Base-by-base conservation (phyloP, 306 rosid species). In the Cicer arietinum region DNA sequence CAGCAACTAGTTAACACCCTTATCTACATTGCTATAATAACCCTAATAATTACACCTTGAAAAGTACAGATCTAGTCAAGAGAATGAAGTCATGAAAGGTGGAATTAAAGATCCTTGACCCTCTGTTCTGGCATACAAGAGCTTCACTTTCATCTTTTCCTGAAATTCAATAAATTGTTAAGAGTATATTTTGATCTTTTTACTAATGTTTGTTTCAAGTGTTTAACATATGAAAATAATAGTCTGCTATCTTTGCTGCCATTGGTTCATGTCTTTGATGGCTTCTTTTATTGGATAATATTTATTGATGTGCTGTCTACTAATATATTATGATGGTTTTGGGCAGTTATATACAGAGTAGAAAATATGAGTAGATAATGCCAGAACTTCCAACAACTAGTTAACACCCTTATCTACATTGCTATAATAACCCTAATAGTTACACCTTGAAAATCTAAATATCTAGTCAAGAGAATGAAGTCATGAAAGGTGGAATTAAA, bases 91-190 rank as follows among this genome's bases (percentile, higher is more conserved):
- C 86, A 94, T 8, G 99, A 95, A 71, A 95, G 96, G 88, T 95
- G 99, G 87, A 95, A n/a, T n/a, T n/a, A n/a, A 95, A 13, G 99
- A 90, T 65, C 99, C 98, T 77, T 92, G 98, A 67, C 99, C 98
- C 86, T 95, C 99, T 5, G 87, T 88, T 66, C 92, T 90, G 80
- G 99, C 99, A 76, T 92, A 95, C 52, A 92, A 35, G 51, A 95
- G 86, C 82, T 90, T 92, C 89, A 92, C 99, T 80, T 81, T 92
- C 99, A 92, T 92, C 82, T 64, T 89, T 80, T 88, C 98, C 97
- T 95, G 93, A 22, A 86, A 85, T 67, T 54, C 9, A 63, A 81
- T 60, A 7, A 37, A 63, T 67, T 48, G 74, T 59, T 39, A 65
- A 65, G 25, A 8, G 6, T 66, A 69, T 50, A 42, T 45, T 44